These are phyloP conservation scores for Globisporangium nagaii DNA, from an alignment of 352 stramenopile genomes.

Conservation along the genomic window DNA sequence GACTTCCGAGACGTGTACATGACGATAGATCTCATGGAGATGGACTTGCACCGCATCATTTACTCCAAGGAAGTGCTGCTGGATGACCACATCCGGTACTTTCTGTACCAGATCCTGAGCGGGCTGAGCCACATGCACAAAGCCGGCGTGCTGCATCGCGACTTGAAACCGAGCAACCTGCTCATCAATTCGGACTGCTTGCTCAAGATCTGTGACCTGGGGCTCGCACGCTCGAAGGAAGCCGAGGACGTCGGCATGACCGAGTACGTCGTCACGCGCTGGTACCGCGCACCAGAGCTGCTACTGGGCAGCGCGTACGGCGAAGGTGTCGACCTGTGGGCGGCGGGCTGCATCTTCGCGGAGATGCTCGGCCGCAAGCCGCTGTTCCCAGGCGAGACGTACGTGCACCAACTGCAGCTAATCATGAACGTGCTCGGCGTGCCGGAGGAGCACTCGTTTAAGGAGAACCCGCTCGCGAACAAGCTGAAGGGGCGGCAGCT, in stretches of 20 bases:
- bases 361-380: conserved; percentile 86
- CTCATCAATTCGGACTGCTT: conserved; percentile 93
- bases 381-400: conserved; percentile 81
- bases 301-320: conserved; percentile 80
- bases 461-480: conserved; percentile 83
- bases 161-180: conserved; percentile 85
- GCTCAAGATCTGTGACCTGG: conserved; percentile 97
- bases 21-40: conserved; percentile 91
- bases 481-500: conserved; percentile 85
- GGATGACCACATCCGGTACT: conserved; percentile 92
- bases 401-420: conserved; percentile 84
- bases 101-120: conserved; percentile 91
- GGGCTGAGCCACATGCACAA: conserved; percentile 86
- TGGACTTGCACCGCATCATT: conserved; percentile 91
- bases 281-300: conserved; percentile 85
- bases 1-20: conserved; percentile 90
- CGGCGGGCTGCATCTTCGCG: conserved; percentile 83
- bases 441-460: conserved; percentile 84
- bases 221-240: conserved; percentile 87
- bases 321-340: conserved; percentile 83
- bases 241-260: conserved; percentile 88
- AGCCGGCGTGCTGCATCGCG: conserved; percentile 76
- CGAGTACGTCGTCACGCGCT: conserved; percentile 88
- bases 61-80: conserved; percentile 90
- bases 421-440: conserved; percentile 89